These are phyloP conservation scores for Arachnopeziza araneosa DNA, from an alignment of 2,329 filamentous ascomycete genomes.

Conservation along the genomic window DNA sequence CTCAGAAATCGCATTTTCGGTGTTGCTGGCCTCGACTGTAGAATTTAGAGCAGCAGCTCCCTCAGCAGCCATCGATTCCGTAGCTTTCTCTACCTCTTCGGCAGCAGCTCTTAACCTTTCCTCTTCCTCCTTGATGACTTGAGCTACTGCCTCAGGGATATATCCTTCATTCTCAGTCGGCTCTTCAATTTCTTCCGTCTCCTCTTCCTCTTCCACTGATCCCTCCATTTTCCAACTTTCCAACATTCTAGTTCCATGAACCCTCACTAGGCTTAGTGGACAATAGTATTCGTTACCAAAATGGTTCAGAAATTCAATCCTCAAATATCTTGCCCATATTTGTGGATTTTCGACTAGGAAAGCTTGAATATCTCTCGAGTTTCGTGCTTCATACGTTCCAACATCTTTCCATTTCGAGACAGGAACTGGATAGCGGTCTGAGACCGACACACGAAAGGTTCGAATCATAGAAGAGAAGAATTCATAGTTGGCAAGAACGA, in stretches of 20 bases:
- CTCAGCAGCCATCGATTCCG: neutral
- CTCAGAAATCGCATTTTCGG: neutral
- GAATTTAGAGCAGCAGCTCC: neutral
- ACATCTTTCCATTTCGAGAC: constrained; percentile 85
- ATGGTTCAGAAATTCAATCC: constrained; percentile 86
- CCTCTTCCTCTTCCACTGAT: constrained; percentile 53
- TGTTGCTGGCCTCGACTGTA: neutral
- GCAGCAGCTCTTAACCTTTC: constrained; percentile 15
- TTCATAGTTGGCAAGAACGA: constrained; percentile 97
- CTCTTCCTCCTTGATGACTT: constrained; percentile 27
- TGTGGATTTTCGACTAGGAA: constrained; percentile 91
- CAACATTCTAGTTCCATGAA: constrained; percentile 93
- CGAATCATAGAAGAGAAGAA: constrained; percentile 98
- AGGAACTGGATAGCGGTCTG: constrained; percentile 91
- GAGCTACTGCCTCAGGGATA: constrained; percentile 32
- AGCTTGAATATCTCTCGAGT: constrained; percentile 88
- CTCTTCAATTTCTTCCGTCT: constrained; percentile 10
- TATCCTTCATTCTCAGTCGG: constrained; percentile 15
- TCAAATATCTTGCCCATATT: constrained; percentile 91
- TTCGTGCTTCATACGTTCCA: constrained; percentile 84
- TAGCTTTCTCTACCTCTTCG: constrained; percentile 15
- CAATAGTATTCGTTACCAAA: constrained; percentile 98
- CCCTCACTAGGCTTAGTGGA: constrained; percentile 80
- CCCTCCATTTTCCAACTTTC: constrained; percentile 80
- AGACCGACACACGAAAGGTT: constrained; percentile 84